phyloP scores from a whole-genome alignment of 768 basidiomycete genomes.

The Kondoa malvinella region DNA sequence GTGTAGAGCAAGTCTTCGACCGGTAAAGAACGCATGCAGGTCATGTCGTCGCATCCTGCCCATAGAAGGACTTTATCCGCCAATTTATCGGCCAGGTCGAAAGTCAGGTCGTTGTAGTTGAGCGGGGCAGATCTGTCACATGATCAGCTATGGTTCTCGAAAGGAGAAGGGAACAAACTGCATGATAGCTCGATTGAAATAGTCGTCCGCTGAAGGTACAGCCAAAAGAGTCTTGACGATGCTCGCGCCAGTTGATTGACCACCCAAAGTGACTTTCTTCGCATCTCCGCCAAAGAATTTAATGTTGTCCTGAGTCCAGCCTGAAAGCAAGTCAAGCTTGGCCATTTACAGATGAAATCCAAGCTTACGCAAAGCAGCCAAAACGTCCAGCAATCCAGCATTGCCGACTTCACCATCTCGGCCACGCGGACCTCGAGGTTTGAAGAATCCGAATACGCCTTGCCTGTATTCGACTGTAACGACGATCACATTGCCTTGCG shows the following conservation, averaged over 20 bases:
- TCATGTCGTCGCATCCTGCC: constrained; percentile 35
- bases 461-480: constrained; percentile 68
- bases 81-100: constrained; percentile 6
- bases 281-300: constrained; percentile 53
- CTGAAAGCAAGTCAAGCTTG: constrained; percentile 20
- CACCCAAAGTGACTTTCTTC: constrained; percentile 36
- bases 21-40: constrained; percentile 42
- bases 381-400: constrained; percentile 51
- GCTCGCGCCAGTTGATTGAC: constrained; percentile 36
- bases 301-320: constrained; percentile 49
- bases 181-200: constrained; percentile 62
- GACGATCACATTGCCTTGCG: constrained; percentile 55
- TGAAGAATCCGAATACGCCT: constrained; percentile 44
- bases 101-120: constrained; percentile 29
- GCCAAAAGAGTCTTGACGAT: constrained; percentile 63
- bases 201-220: constrained; percentile 47
- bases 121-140: constrained; percentile 48
- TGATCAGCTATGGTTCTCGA: neutral
- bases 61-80: constrained; percentile 36
- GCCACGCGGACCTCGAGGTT: constrained; percentile 19
- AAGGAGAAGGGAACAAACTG: constrained; percentile 36
- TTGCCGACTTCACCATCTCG: constrained; percentile 36
- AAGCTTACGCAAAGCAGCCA: constrained; percentile 40
- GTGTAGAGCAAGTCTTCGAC: constrained; percentile 42
- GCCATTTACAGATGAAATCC: neutral